Percentiles rank a stretch among this genome's conserved stretches.
These are phyloP conservation scores for Arthrobotrys entomopaga DNA, from an alignment of 2,329 filamentous ascomycete species.

Conservation along the genomic window DNA sequence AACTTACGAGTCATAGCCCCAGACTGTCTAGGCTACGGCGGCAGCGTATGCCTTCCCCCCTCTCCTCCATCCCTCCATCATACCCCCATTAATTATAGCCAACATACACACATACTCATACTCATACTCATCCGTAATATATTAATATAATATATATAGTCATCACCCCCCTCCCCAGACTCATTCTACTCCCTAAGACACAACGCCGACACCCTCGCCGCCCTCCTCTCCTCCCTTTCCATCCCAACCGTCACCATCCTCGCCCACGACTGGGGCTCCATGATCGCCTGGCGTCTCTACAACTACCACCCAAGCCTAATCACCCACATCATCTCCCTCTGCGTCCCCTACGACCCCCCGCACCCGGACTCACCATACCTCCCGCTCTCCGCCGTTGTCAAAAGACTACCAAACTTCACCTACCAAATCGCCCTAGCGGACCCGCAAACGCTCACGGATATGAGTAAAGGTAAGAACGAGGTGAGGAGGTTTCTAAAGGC, in stretches of 20 bases:
- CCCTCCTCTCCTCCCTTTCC: slow-evolving; percentile 71
- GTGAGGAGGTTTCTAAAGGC: slow-evolving; percentile 76
- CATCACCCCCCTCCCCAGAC: slow-evolving; percentile 68
- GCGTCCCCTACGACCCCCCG: slow-evolving; percentile 77
- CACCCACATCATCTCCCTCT: slow-evolving; percentile 79
- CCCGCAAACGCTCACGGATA: slow-evolving; percentile 71
- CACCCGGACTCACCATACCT: slow-evolving; percentile 63
- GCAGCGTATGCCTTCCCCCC: slow-evolving; percentile 67
- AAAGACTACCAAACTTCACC: slow-evolving; percentile 55
- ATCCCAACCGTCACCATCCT: slow-evolving; percentile 77
- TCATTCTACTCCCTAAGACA: slow-evolving; percentile 76
- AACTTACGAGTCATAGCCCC: slow-evolving; percentile 83
- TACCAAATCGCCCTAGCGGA: slow-evolving; percentile 86
- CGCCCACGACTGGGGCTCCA: slow-evolving; percentile 90
- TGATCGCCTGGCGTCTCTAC: slow-evolving; percentile 77
- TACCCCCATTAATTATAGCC: background rate
- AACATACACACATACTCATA: too few relatives aligned
- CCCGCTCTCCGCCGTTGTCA: slow-evolving; percentile 63
- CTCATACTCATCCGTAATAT: too few relatives aligned
- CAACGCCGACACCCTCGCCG: slow-evolving; percentile 78
- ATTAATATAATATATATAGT: slow-evolving; percentile 51
- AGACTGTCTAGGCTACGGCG: slow-evolving; percentile 87
- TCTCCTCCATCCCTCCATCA: background rate
- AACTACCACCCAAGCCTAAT: slow-evolving; percentile 79
- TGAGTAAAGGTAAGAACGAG: slow-evolving; percentile 68